These are phyloP conservation scores for Neophaeococcomyces aloes DNA, from an alignment of 2,329 filamentous ascomycete species.

Conservation along the genomic window DNA sequence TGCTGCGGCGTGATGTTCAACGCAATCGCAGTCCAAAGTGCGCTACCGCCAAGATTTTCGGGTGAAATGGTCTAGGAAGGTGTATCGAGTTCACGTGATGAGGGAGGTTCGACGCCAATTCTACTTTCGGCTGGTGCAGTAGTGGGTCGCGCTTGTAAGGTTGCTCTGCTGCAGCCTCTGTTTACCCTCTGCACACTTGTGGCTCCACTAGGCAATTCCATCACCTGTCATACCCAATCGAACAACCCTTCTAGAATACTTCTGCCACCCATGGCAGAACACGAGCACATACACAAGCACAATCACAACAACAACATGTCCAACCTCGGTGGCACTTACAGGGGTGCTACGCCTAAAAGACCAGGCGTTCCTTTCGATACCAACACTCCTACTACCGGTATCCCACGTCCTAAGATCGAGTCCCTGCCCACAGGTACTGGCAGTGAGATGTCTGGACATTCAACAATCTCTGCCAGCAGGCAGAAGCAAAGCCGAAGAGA, in stretches of 20 bases:
- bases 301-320: constrained; percentile 16
- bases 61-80: not conserved
- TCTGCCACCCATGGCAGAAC: not conserved
- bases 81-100: too few species aligned
- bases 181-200: too few species aligned
- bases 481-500: constrained; percentile 96
- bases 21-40: not conserved
- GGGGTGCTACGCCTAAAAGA: constrained; percentile 46
- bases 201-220: too few species aligned
- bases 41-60: constrained; percentile 6
- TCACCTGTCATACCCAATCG: too few species aligned
- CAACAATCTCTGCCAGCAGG: constrained; percentile 80
- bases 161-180: too few species aligned
- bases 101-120: too few species aligned
- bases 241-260: too few species aligned
- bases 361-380: constrained; percentile 42
- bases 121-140: too few species aligned
- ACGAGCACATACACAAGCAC: not conserved
- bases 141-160: too few species aligned
- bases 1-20: not conserved
- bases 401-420: constrained; percentile 53
- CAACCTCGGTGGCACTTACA: constrained; percentile 40
- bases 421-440: constrained; percentile 26
- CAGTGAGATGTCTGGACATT: constrained; percentile 45
- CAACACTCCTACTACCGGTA: constrained; percentile 45